Base-by-base conservation (phyloP, 768 basidiomycete species). In the Pholiota conissans region DNA sequence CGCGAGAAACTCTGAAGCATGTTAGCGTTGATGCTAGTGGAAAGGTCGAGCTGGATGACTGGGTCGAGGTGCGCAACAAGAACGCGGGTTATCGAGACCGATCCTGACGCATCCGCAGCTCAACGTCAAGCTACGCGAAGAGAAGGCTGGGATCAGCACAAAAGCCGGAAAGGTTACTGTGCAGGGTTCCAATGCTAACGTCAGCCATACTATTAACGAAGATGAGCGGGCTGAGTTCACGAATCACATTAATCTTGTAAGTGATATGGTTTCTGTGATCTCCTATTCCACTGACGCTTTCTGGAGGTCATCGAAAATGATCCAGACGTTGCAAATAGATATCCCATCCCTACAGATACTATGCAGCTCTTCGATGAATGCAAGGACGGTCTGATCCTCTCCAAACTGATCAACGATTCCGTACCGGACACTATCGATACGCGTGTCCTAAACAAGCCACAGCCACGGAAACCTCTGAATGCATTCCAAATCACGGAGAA, bases 401-500 rank as follows among this genome's bases (percentile, higher is more conserved):
- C 91, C 75, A 98, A 98, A 81, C 88, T 98, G 63, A 94, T 98
- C 82, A 96, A 99, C 74, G 96, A 99, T 76, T 96, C 97, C 42
- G 97, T 99, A 3, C 96, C 97, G 10, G 96, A 98, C 73, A 99
- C 97, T 5, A 99, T 99, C 76, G 96, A 98, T 75, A 91, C 86
- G 60, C 96, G 97, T 81, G 97, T 99, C 6, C 81, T 99, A 64
- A 98, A 99, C 80, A 96, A 90, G 72, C 85, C 95, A 0, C 80
- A 81, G 3, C 63, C 82, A 2, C 83, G 85, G 35, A 96, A 94
- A 74, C 84, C 91, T 0, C 81, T 99, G 47, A 99, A 99, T 69
- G 93, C 93, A 0, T 99, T 99, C 84, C 95, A 99, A 68, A 98
- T 98, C 66, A 98, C 97, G 0, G 97, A 99, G 73, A 98, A 98